phyloP scores from a whole-genome alignment of 2,329 filamentous ascomycete species.

The Dactylonectria estremocensis region DNA sequence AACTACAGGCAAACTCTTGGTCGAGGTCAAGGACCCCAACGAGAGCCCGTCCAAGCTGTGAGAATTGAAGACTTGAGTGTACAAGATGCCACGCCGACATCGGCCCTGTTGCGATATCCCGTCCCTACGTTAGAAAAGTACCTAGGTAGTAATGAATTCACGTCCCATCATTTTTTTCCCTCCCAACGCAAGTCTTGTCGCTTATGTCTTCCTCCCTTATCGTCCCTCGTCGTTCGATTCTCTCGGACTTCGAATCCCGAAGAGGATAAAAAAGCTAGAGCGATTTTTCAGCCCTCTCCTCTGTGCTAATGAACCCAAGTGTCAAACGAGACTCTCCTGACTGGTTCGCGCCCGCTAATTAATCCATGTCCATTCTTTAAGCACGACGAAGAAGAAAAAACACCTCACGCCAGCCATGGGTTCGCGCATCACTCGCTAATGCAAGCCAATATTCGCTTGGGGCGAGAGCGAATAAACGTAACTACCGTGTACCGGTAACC shows the following conservation, averaged over 20 bases:
- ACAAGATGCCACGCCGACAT: background rate
- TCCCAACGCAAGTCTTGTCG: background rate
- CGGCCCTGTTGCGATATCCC: background rate
- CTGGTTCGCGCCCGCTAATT: background rate
- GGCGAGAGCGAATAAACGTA: too few relatives aligned
- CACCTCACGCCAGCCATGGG: conserved; percentile 7
- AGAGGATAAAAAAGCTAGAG: conserved; percentile 1
- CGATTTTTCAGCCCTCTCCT: background rate
- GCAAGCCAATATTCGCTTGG: background rate
- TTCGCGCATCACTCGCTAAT: background rate
- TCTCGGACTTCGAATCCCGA: background rate
- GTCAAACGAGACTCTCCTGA: background rate
- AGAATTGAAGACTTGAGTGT: conserved; percentile 7
- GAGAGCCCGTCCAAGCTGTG: conserved; percentile 51
- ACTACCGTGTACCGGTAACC: background rate
- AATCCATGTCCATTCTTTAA: background rate
- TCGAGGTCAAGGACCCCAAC: conserved; percentile 51
- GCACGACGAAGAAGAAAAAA: background rate
- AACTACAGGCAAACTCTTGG: conserved; percentile 61
- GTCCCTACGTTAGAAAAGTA: background rate
- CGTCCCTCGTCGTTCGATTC: background rate
- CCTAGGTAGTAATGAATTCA: conserved; percentile 10
- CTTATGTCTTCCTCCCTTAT: background rate
- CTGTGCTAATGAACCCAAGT: background rate
- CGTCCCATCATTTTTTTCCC: background rate